Percentiles rank a stretch among this genome's conserved stretches.
Evolutionary conservation across 768 basidiomycete genomes (phyloP).

Genomic region (Rhizopogon sp.): DNA sequence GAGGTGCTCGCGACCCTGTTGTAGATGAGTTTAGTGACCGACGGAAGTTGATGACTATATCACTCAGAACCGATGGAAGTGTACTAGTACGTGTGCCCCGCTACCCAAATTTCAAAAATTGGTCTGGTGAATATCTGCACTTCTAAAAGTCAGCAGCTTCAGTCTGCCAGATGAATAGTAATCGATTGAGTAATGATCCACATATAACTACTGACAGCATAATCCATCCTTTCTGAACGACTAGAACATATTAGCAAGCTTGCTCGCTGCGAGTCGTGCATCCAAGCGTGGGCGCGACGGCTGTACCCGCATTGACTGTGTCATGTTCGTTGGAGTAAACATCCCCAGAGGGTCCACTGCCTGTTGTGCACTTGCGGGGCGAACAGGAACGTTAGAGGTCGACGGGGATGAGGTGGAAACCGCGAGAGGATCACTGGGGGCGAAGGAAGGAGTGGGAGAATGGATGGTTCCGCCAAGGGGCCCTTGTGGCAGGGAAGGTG

Average conservation of each 20-base stretch:
- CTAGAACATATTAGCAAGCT: conserved; percentile 86
- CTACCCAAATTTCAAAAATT: neutral
- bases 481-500: conserved; percentile 21
- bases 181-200: neutral
- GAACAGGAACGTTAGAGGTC: neutral
- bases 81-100: neutral
- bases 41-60: neutral
- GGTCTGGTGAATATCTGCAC: neutral
- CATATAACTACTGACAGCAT: neutral
- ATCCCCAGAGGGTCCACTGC: conserved; percentile 61
- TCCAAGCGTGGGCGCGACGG: conserved; percentile 74
- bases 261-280: conserved; percentile 81
- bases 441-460: conserved; percentile 3
- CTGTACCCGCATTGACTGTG: conserved; percentile 67
- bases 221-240: neutral
- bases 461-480: conserved; percentile 10
- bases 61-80: neutral
- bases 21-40: conserved; percentile 20
- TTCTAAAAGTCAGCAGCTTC: neutral
- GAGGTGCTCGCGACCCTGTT: conserved; percentile 61
- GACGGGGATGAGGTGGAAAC: conserved; percentile 7
- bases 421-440: conserved; percentile 15
- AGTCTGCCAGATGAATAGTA: neutral
- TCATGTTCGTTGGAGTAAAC: conserved; percentile 58
- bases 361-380: conserved; percentile 23